Evolutionary conservation across 495 filamentous ascomycete species (phyloP).

Genomic region (Penicillium bovifimosum): DNA sequence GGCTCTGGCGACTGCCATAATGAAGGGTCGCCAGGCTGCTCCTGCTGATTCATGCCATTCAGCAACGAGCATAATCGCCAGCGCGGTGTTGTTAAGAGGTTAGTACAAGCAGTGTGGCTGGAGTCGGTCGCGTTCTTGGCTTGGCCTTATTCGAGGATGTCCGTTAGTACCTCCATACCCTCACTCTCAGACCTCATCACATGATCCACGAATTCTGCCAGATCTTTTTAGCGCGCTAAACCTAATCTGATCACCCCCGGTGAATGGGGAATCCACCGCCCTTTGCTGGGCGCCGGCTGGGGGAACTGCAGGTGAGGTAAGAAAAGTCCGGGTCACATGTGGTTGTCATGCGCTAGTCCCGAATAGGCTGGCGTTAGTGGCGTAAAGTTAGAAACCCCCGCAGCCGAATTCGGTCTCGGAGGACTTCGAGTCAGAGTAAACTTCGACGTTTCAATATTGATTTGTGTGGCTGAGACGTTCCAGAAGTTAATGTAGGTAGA

Average conservation of each 20-base stretch:
- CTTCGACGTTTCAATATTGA: background rate
- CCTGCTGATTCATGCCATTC: conserved; percentile 12
- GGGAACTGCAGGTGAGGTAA: too few relatives aligned
- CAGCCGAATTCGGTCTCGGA: background rate
- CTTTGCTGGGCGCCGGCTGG: too few relatives aligned
- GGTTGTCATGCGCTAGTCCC: background rate
- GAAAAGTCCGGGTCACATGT: too few relatives aligned
- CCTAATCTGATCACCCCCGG: too few relatives aligned
- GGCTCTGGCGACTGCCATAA: conserved; percentile 10
- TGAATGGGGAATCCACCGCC: too few relatives aligned
- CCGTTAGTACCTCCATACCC: too few relatives aligned
- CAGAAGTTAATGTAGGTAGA: too few relatives aligned
- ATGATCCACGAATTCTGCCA: too few relatives aligned
- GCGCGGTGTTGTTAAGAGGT: too few relatives aligned
- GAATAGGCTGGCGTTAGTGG: background rate
- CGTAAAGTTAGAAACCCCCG: background rate
- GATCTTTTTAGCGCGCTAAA: too few relatives aligned
- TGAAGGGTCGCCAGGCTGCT: background rate
- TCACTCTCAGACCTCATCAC: too few relatives aligned
- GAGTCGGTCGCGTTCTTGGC: background rate
- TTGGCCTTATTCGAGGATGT: background rate
- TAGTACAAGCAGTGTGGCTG: background rate
- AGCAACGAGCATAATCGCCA: background rate
- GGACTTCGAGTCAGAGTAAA: background rate
- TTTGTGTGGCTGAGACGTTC: too few relatives aligned